Evolutionary conservation across 805 yeast species (phyloP).

Genomic region (Candida succiphila): DNA sequence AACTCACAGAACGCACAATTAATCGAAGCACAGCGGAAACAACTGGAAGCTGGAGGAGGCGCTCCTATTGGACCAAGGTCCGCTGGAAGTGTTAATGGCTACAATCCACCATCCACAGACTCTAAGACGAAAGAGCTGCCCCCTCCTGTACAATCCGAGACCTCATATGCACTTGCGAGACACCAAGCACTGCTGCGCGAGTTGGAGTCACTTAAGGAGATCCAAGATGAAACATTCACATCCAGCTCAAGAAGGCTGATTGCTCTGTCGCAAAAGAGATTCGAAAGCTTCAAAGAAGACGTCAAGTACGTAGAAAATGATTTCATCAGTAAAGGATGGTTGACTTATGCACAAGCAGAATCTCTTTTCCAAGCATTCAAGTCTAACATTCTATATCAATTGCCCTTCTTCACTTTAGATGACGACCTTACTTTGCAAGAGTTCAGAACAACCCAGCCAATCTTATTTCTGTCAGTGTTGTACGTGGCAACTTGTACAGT

Average conservation of each 20-base stretch:
- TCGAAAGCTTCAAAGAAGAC: slow-evolving; percentile 18
- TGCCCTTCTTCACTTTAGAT: slow-evolving; percentile 52
- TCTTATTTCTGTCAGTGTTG: slow-evolving; percentile 55
- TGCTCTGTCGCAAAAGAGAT: slow-evolving; percentile 33
- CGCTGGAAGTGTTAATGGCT: no score
- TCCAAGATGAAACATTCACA: slow-evolving; percentile 24
- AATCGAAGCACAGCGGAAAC: neutral
- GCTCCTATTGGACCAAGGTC: no score
- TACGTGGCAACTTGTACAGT: slow-evolving; percentile 36
- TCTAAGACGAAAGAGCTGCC: no score
- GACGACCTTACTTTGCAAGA: slow-evolving; percentile 29
- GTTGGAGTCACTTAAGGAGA: slow-evolving; percentile 24
- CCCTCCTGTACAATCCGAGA: no score
- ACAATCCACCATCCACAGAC: no score
- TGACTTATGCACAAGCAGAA: slow-evolving; percentile 52
- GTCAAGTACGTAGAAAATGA: slow-evolving; percentile 26
- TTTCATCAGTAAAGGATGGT: slow-evolving; percentile 44
- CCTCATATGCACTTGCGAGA: no score
- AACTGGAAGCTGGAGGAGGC: no score
- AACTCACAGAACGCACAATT: no score
- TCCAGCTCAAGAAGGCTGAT: slow-evolving; percentile 36
- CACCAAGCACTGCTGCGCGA: slow-evolving; percentile 18
- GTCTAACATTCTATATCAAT: slow-evolving; percentile 31
- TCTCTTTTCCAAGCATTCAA: slow-evolving; percentile 41
- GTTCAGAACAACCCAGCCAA: slow-evolving; percentile 44